Evolutionary conservation across 495 filamentous ascomycete genomes (phyloP).

Genomic region (Tuber umbilicatum): DNA sequence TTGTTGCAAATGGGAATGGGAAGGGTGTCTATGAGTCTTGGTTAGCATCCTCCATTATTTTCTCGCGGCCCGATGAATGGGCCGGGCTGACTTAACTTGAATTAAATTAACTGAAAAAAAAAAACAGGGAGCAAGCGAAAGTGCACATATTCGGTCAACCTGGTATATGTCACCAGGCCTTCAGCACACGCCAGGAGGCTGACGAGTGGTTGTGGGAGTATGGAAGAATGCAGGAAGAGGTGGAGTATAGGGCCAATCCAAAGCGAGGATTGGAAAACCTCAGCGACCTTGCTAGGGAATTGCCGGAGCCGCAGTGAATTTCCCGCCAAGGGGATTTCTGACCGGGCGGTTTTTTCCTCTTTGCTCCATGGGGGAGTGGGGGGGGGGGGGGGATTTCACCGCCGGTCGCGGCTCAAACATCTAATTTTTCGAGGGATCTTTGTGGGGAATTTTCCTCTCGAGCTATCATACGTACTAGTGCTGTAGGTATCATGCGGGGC

Average conservation of each 20-base stretch:
- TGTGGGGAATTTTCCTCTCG: not conserved
- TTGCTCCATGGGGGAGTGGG: not conserved
- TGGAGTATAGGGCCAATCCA: not conserved
- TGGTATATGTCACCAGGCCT: slow-evolving; percentile 4
- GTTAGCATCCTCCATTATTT: not conserved
- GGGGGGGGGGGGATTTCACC: not conserved
- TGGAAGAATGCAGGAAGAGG: not conserved
- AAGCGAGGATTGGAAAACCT: not conserved
- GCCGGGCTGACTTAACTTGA: not conserved
- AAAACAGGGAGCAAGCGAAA: not conserved
- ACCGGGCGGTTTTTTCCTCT: not conserved
- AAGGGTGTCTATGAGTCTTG: slow-evolving; percentile 3
- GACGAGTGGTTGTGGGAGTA: slow-evolving; percentile 1
- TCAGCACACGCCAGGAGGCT: not conserved
- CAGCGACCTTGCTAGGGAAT: not conserved
- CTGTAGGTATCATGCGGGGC: not conserved
- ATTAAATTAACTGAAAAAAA: not conserved
- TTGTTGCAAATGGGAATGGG: not conserved
- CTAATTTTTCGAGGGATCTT: not conserved
- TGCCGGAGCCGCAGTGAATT: slow-evolving; percentile 1
- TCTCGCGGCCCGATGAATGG: not conserved
- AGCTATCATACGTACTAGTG: not conserved
- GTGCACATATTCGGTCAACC: slow-evolving; percentile 3
- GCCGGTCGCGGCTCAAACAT: not conserved
- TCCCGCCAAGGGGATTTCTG: not conserved